Evolutionary conservation across 2,329 filamentous ascomycete genomes (phyloP).

Genomic region (Ceratocystis lukuohia): DNA sequence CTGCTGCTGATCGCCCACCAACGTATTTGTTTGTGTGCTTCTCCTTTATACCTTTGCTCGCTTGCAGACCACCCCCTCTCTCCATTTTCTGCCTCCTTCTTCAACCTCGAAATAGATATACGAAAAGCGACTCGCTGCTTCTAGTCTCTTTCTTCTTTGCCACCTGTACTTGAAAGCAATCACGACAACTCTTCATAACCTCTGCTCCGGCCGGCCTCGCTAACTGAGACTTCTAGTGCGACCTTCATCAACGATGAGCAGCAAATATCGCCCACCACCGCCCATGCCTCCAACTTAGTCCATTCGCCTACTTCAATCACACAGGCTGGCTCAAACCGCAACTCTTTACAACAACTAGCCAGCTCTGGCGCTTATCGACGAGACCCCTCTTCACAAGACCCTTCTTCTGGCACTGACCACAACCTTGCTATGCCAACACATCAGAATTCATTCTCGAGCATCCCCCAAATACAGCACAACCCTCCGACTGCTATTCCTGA

Average conservation of each 20-base stretch:
- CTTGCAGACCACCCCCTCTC: not conserved
- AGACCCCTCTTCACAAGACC: slow-evolving; percentile 36
- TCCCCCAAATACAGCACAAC: slow-evolving; percentile 47
- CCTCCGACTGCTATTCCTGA: slow-evolving; percentile 43
- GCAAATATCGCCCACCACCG: slow-evolving; percentile 39
- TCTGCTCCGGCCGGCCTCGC: not conserved
- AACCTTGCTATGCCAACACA: not conserved
- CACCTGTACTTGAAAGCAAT: not conserved
- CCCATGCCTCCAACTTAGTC: slow-evolving; percentile 32
- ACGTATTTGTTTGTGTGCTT: not conserved
- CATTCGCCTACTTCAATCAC: slow-evolving; percentile 26
- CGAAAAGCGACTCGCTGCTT: not conserved
- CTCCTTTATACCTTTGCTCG: not conserved
- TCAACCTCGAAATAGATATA: not conserved
- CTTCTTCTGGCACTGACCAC: slow-evolving; percentile 34
- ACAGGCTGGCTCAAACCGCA: slow-evolving; percentile 26
- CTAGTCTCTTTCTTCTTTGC: not conserved
- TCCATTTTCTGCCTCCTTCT: not conserved
- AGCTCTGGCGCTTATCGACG: slow-evolving; percentile 1
- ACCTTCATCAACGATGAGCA: slow-evolving; percentile 29
- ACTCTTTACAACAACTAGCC: slow-evolving; percentile 25
- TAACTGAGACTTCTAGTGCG: slow-evolving; percentile 20
- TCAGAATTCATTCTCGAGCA: slow-evolving; percentile 22
- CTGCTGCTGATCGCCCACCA: not conserved
- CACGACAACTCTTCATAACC: slow-evolving; percentile 24